phyloP scores from a whole-genome alignment of 2,329 filamentous ascomycete species.

The Exophiala lecanii-corni region DNA sequence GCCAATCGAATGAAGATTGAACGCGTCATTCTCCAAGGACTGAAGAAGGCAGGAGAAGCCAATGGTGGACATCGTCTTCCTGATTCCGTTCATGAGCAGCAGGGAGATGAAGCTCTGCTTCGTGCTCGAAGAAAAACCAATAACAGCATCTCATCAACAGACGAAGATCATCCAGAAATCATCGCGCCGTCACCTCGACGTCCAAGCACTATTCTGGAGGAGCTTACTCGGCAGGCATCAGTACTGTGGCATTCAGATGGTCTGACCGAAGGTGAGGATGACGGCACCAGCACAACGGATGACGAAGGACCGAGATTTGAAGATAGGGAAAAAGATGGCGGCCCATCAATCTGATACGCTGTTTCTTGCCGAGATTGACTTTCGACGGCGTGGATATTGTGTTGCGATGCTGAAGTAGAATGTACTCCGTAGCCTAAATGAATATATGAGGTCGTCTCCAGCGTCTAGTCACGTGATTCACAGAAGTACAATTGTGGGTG shows the following conservation, averaged over 20 bases:
- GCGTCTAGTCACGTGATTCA: conserved; percentile 26
- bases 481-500: conserved; percentile 22
- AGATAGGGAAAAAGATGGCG: neutral
- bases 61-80: conserved; percentile 26
- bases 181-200: conserved; percentile 10
- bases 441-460: too few species aligned
- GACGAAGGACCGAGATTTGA: conserved; percentile 36
- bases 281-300: conserved; percentile 41
- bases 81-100: conserved; percentile 16
- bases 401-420: too few species aligned
- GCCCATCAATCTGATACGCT: too few species aligned
- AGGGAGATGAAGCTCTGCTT: conserved; percentile 16
- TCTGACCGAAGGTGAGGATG: conserved; percentile 38
- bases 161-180: conserved; percentile 2
- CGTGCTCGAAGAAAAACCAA: conserved; percentile 14
- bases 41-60: conserved; percentile 34
- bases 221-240: conserved; percentile 43
- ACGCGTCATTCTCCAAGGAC: conserved; percentile 56
- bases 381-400: too few species aligned
- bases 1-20: conserved; percentile 83
- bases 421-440: too few species aligned
- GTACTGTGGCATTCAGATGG: conserved; percentile 47
- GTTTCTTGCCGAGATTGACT: too few species aligned
- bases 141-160: conserved; percentile 13
- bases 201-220: conserved; percentile 36